These are phyloP conservation scores for Wickerhamomyces sydowiorum DNA, from an alignment of 805 yeast genomes.

Conservation along the genomic window DNA sequence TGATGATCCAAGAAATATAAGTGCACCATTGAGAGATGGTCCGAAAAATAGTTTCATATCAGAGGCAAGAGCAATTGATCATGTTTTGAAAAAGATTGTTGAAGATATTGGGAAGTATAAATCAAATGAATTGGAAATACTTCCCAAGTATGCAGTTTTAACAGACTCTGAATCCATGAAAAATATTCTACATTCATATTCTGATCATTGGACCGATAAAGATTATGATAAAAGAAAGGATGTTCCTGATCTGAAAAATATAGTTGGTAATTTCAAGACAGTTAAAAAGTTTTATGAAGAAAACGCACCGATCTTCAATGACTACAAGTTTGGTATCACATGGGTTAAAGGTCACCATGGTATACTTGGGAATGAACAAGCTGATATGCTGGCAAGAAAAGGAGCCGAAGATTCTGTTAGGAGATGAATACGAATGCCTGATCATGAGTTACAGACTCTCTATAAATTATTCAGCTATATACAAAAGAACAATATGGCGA, in stretches of 20 bases:
- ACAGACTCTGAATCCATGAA: constrained; percentile 72
- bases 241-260: constrained; percentile 24
- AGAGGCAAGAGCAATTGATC: constrained; percentile 62
- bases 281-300: constrained; percentile 33
- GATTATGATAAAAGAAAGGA: constrained; percentile 42
- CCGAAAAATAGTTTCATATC: constrained; percentile 76
- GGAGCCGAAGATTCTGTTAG: constrained; percentile 38
- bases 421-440: background rate
- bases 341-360: constrained; percentile 78
- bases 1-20: constrained; percentile 45
- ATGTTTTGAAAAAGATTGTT: constrained; percentile 43
- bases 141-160: constrained; percentile 35
- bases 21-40: constrained; percentile 42
- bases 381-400: constrained; percentile 67
- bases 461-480: no score
- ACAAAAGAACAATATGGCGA: no score
- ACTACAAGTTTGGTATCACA: constrained; percentile 35
- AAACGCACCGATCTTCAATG: constrained; percentile 19
- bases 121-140: constrained; percentile 9
- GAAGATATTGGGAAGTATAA: constrained; percentile 24
- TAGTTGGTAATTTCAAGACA: constrained; percentile 35
- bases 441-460: background rate
- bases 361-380: constrained; percentile 64
- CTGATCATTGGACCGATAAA: constrained; percentile 46
- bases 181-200: constrained; percentile 54